These are phyloP conservation scores for Myriosclerotinia duriaeana DNA, from an alignment of 2,329 filamentous ascomycete species.

Conservation along the genomic window DNA sequence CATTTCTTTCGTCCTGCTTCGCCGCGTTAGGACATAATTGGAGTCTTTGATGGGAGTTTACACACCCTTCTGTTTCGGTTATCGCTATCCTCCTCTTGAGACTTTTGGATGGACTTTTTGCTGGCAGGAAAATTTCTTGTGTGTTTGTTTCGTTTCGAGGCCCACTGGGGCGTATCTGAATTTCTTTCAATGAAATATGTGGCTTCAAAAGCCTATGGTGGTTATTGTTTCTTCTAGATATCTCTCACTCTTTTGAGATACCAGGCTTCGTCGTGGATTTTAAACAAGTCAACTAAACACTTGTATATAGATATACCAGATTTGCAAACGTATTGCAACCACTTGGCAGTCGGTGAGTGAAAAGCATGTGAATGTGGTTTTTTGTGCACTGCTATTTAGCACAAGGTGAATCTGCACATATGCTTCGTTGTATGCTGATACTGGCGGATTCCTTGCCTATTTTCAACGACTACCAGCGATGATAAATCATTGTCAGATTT, in stretches of 20 bases:
- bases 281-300: neutral
- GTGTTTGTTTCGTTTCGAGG: too few relatives aligned
- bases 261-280: neutral
- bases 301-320: neutral
- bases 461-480: neutral
- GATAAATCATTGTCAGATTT: neutral
- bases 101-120: neutral
- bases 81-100: neutral
- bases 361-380: neutral
- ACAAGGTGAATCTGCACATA: neutral
- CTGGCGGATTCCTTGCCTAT: neutral
- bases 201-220: neutral
- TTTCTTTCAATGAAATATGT: neutral
- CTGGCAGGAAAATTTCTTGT: neutral
- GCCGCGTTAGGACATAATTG: neutral
- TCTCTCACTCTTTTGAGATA: constrained; percentile 8
- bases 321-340: neutral
- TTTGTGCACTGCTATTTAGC: neutral
- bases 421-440: neutral
- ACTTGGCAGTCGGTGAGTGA: neutral
- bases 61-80: neutral
- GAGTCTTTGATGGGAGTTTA: neutral
- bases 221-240: constrained; percentile 1
- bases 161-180: neutral
- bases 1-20: neutral